Evolutionary conservation across 371 early-diverging fungal genomes (phyloP), one percentile per base, ranked within the genome.

Genomic region (Nematocida sp.): DNA sequence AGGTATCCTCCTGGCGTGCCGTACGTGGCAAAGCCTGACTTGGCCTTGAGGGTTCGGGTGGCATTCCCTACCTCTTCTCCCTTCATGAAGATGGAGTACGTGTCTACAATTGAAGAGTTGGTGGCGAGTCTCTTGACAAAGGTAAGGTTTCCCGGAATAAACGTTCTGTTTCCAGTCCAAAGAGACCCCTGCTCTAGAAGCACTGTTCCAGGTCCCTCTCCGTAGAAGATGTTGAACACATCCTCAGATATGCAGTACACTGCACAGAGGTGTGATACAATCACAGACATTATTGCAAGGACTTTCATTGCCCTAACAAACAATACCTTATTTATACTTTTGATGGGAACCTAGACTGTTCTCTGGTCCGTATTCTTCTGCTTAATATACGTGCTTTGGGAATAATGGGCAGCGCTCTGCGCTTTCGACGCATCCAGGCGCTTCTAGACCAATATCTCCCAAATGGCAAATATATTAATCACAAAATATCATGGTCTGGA

Each of bases 401-500:
- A 11, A 34, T 37, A 27, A 56, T 56, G 11, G n/a, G 27, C 8
- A 7, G 11, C 41, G 11, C 8, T 38, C 34, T 29, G 53, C 13
- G 17, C 7, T 11, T 11, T 31, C n/a, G 57, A 36, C 11, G 32
- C 27, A 8, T 37, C 19, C 15, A 7, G 17, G 50, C 13, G n/a
- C 32, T 51, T 17, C 54, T 19, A 51, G 36, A 8, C 17, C n/a
- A 15, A 15, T 13, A 54, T 27, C 11, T 2, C 4, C 34, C 3
- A 58, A 64, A 58, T 49, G 53, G 15, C 13, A 37, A 54, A 51
- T 65, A 65, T 41, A 15, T 60, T 60, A 36, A 19, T 57, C 60
- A 70, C 27, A 70, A 50, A 34, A 70, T 70, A 41, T 70, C 74
- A 60, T 58, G 56, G 43, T 70, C 48, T 32, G 74, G 74, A 31